Evolutionary conservation across 306 rosid species (phyloP).

Genomic region (Quercus aquifolioides): DNA sequence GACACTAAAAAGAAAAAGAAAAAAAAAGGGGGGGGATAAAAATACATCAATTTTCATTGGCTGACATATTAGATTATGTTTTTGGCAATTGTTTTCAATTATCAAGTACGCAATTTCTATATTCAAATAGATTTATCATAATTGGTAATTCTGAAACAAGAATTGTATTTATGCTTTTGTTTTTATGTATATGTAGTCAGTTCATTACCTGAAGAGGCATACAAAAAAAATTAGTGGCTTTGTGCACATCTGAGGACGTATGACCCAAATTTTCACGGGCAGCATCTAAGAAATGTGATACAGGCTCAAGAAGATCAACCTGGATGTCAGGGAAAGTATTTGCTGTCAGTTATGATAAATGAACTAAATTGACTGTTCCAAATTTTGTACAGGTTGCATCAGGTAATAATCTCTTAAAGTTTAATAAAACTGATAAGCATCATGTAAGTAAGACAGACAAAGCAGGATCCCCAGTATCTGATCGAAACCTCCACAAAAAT

Average conservation of each 20-base stretch:
- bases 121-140: too few species aligned
- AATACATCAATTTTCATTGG: background rate
- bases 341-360: conserved; percentile 5
- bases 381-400: background rate
- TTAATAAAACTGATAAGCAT: background rate
- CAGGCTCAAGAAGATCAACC: conserved; percentile 99
- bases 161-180: background rate
- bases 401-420: background rate
- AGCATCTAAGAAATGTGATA: conserved; percentile 81
- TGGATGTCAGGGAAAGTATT: conserved; percentile 27
- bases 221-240: conserved; percentile 72
- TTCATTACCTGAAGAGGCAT: conserved; percentile 82
- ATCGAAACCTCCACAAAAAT: background rate
- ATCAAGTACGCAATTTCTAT: background rate
- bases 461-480: background rate
- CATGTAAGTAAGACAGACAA: background rate
- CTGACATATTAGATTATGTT: background rate
- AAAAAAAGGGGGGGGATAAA: too few species aligned
- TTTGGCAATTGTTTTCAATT: background rate
- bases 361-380: background rate
- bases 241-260: conserved; percentile 51
- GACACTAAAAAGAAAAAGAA: too few species aligned
- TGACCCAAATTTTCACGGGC: conserved; percentile 71
- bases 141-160: background rate
- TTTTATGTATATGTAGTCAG: conserved; percentile 4